phyloP scores from a whole-genome alignment of 1,284 basidiomycete genomes.

The Xerocomus minutiporus region DNA sequence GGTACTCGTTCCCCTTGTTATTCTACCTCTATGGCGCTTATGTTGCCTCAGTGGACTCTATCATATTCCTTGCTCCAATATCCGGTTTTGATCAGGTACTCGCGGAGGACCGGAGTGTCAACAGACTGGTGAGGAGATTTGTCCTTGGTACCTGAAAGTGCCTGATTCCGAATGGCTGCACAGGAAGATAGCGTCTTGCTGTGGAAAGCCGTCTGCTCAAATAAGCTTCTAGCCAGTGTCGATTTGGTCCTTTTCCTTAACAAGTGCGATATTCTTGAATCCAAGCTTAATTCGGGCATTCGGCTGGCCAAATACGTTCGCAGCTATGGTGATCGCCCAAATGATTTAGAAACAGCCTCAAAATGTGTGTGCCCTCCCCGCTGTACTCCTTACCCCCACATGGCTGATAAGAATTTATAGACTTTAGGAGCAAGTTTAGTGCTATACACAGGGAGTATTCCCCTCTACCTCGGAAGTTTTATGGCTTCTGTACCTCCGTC shows the following conservation, averaged over 20 bases:
- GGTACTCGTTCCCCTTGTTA: constrained; percentile 36
- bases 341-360: constrained; percentile 65
- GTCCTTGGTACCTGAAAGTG: constrained; percentile 1
- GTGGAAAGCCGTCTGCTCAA: constrained; percentile 74
- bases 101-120: constrained; percentile 63
- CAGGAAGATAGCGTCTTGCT: constrained; percentile 77
- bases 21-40: background rate
- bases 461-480: constrained; percentile 69
- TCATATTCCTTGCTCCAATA: constrained; percentile 78
- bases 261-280: constrained; percentile 71
- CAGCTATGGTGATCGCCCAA: constrained; percentile 67
- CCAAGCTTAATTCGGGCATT: constrained; percentile 60
- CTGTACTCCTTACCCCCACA: background rate
- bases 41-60: constrained; percentile 53
- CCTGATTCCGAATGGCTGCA: background rate
- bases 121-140: constrained; percentile 52
- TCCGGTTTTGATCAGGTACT: constrained; percentile 75
- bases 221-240: constrained; percentile 66
- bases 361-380: constrained; percentile 48
- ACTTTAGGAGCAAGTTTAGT: constrained; percentile 70
- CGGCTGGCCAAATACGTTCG: constrained; percentile 64
- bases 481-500: constrained; percentile 74
- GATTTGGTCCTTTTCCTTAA: constrained; percentile 76
- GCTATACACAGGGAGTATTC: constrained; percentile 76
- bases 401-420: constrained; percentile 34